Base-by-base conservation (phyloP, 805 yeast genomes). In the Nakazawaea molendinolei region DNA sequence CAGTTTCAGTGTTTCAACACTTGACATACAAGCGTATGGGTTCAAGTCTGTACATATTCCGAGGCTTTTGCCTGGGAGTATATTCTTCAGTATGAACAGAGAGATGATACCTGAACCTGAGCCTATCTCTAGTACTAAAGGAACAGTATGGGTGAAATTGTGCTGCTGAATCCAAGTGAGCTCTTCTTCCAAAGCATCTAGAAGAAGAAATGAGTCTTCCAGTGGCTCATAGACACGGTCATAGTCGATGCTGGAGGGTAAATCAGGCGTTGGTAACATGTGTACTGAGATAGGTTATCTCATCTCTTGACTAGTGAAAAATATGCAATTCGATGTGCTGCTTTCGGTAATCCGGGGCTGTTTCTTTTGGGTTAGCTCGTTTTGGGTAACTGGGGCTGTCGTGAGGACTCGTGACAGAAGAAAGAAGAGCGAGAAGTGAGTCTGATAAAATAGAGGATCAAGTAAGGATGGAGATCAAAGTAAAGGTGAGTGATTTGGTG, bases 201-300 rank as follows among this genome's bases (percentile, higher is more conserved):
- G 58, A 8, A 92, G 63, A 8, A 90, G 71, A 51, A 81, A 92
- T 6, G 95, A 75, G 61, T 92, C 98, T 49, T 92, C 98, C 0
- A 95, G 74, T 0, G 98, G 97, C 51, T 92, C 98, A 54, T 92
- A 92, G 3, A 90, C 95, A 46, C 69, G 69, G n/a, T 71, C 77
- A 43, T 68, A 73, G 49, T 82, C 81, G 14, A 79, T 69, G 14
- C 65, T 56, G 2, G 51, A 45, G 19, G 36, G 34, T 2, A 82
- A 63, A 6, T 57, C 55, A 1, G 97, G 97, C 0, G 97, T 89
- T 5, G 92, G 79, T 3, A 85, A 65, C 96, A 87, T 87, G 19
- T 9, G 12, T 18, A 26, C 16, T 15, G n/a, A 20, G 12, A n/a
- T n/a, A n/a, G n/a, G 10, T 16, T 8, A 22, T 22, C 12, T 33